These are phyloP conservation scores for Aspergillus egyptiacus DNA, from an alignment of 495 filamentous ascomycete species.

Conservation along the genomic window DNA sequence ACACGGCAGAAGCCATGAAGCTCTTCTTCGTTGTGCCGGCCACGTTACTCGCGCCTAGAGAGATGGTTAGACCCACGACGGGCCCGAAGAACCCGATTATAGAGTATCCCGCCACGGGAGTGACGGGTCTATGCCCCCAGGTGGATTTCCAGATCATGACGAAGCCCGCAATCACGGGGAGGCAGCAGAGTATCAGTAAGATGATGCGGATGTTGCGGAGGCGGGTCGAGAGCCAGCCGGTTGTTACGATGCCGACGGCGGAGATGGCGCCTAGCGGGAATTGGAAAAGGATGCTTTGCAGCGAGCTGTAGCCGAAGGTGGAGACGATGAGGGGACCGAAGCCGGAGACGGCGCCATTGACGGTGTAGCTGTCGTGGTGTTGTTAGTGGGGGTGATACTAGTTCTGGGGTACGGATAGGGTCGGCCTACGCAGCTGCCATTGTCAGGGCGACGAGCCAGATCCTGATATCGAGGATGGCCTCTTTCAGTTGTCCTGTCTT, in stretches of 20 bases:
- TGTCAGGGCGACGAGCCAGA: conserved; percentile 52
- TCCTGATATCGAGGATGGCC: conserved; percentile 41
- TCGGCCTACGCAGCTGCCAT: conserved; percentile 47
- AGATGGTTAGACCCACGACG: conserved; percentile 59
- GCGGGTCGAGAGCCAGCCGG: conserved; percentile 53
- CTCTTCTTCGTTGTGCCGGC: conserved; percentile 76
- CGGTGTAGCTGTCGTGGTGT: conserved; percentile 49
- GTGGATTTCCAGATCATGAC: conserved; percentile 66
- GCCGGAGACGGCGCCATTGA: conserved; percentile 71
- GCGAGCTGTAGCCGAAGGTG: conserved; percentile 62
- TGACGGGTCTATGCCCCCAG: conserved; percentile 57
- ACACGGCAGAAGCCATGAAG: conserved; percentile 64
- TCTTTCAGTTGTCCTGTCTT: conserved; percentile 47
- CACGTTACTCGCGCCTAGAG: conserved; percentile 63
- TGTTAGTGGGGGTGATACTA: no score
- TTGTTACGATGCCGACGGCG: conserved; percentile 57
- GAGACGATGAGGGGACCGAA: conserved; percentile 70
- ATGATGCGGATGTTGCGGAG: conserved; percentile 59
- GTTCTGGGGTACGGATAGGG: neutral
- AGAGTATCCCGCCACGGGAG: conserved; percentile 62
- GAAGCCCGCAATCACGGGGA: conserved; percentile 69
- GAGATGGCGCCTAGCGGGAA: conserved; percentile 64
- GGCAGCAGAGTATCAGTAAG: conserved; percentile 57
- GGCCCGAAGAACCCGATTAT: conserved; percentile 66
- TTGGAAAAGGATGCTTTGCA: conserved; percentile 65